Evolutionary conservation across 164 flowering plant species (phyloP).

Genomic region (Aristolochia californica): DNA sequence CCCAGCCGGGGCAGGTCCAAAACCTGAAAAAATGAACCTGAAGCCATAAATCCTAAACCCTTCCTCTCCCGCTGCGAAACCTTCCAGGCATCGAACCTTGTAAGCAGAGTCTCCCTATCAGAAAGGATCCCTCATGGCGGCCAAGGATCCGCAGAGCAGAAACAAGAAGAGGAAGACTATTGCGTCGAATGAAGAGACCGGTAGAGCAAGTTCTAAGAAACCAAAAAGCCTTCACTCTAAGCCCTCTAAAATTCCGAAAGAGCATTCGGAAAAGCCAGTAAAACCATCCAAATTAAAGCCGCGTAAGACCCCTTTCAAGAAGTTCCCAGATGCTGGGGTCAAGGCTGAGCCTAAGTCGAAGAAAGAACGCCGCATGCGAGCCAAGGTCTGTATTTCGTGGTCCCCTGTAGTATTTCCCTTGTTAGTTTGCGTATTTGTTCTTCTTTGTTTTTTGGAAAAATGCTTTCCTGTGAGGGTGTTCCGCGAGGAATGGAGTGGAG

Average conservation of each 20-base stretch:
- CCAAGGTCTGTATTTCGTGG: slow-evolving; percentile 37
- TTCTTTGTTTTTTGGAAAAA: not conserved
- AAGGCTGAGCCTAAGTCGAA: slow-evolving; percentile 26
- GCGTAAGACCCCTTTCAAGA: slow-evolving; percentile 10
- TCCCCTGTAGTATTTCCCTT: no score
- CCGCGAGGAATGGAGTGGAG: not conserved
- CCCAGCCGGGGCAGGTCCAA: no score
- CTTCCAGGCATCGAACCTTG: no score
- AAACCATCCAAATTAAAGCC: slow-evolving; percentile 16
- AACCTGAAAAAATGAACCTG: no score
- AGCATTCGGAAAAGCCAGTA: slow-evolving; percentile 19
- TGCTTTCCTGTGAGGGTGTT: not conserved
- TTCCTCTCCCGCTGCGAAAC: no score
- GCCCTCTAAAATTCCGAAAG: slow-evolving; percentile 8
- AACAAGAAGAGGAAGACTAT: slow-evolving; percentile 1
- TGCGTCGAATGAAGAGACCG: not conserved
- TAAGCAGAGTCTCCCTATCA: no score
- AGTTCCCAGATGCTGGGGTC: slow-evolving; percentile 8
- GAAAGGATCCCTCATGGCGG: slow-evolving; percentile 38
- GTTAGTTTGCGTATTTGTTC: not conserved
- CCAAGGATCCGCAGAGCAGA: slow-evolving; percentile 25
- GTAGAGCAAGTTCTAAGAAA: slow-evolving; percentile 6
- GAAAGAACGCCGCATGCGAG: slow-evolving; percentile 37
- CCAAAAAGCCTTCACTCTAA: slow-evolving; percentile 23
- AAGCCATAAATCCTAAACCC: no score